Conservation (phyloP, 345 rosid species). For the Ceriops tagal region DNA sequence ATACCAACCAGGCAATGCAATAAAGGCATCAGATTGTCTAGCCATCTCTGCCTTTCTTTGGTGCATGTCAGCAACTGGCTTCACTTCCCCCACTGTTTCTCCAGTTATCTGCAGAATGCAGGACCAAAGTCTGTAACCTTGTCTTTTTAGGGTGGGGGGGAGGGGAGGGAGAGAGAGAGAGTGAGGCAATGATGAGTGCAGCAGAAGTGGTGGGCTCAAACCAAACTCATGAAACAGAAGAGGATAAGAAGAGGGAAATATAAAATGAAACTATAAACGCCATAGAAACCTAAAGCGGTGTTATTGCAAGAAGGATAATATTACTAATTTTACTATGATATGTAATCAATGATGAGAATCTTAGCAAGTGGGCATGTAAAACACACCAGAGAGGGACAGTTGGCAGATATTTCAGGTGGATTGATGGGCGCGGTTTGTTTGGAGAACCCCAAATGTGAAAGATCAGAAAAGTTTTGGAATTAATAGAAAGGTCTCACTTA, state of each 20-base stretch:
- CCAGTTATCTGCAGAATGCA: constrained; percentile 26
- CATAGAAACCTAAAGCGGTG: constrained; percentile 2
- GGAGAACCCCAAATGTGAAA: constrained; percentile 7
- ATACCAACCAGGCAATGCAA: constrained; percentile 31
- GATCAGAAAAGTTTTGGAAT: constrained; percentile 14
- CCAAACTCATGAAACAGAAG: constrained; percentile 1
- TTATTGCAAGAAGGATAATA: background rate
- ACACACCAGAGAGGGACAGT: constrained; percentile 23
- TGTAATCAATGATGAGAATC: constrained; percentile 19
- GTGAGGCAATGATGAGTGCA: constrained; percentile 24
- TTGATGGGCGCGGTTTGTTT: constrained; percentile 17
- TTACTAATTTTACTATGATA: background rate
- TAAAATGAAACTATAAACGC: constrained; percentile 5
- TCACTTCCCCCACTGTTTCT: constrained; percentile 36
- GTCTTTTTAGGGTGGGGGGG: constrained; percentile 1
- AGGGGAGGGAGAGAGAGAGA: background rate
- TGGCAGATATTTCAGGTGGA: constrained; percentile 18
- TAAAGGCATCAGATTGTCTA: constrained; percentile 33
- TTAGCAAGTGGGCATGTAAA: constrained; percentile 20
- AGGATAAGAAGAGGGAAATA: background rate
- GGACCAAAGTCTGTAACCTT: background rate
- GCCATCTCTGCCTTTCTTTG: constrained; percentile 39
- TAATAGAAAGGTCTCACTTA: constrained; percentile 18
- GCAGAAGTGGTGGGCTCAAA: constrained; percentile 33
- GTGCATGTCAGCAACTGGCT: constrained; percentile 34